Base-by-base conservation (phyloP, 169 alveolate species). In the Plasmodium berghei region DNA sequence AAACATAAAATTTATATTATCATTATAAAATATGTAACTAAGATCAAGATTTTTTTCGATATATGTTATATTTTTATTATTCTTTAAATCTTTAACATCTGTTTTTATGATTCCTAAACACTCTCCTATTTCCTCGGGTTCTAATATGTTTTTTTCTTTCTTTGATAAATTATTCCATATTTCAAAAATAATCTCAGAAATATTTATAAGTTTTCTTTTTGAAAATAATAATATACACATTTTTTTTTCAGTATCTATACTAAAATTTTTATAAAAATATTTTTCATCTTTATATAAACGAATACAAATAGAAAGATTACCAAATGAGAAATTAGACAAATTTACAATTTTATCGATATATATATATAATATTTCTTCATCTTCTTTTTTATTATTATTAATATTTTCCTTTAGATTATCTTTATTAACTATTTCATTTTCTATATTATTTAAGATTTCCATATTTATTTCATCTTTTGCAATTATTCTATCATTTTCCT, bases 271-370 rank as follows among this genome's bases (percentile, higher is more conserved):
- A 20, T 64, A 77, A 6, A 45, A 12, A 49, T 77, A 77, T 46
- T 77, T 77, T 54, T 77, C 89, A 55, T 77, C 89, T 14, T 64
- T 77, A 42, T n/a, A 49, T 42, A 77, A 77, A 9, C 89, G 48
- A 12, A 77, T 62, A 12, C 89, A 77, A 8, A 77, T 48, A 48
- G 70, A 77, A 1, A 77, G 34, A 40, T 77, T 64, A 1, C n/a
- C 69, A 34, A 64, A 77, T n/a, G 1, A 3, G 40, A 28, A 28
- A 42, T 62, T 62, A 22, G 89, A 77, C 34, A 77, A 58, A 42
- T 77, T 77, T 58, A 77, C 46, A 40, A 77, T 77, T 16, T 64
- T 63, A 42, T 77, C 77, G 22, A 77, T 56, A 24, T 77, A 77
- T 20, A 77, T 46, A 16, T 77, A 77, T 10, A 77, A 24, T 58